Evolutionary conservation across 163 green algal species (phyloP).

Genomic region (Coccomyxa subellipsoidea): DNA sequence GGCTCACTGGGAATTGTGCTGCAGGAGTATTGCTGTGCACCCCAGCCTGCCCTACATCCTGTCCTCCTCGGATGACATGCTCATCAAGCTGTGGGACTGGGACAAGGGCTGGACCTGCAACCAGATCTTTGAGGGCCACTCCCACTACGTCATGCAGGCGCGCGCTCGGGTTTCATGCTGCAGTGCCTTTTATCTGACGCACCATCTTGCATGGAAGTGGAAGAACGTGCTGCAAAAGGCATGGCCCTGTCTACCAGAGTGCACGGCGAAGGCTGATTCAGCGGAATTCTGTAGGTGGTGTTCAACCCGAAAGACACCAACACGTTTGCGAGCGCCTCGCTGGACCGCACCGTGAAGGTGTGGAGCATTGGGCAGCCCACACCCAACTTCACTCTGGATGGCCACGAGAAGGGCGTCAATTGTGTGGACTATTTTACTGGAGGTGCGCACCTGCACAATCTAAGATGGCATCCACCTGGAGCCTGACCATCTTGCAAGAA

Average conservation of each 20-base stretch:
- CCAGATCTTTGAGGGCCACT: constrained; percentile 97
- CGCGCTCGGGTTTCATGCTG: background rate
- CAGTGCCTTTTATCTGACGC: background rate
- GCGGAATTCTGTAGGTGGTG: constrained; percentile 63
- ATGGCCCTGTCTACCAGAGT: too few relatives aligned
- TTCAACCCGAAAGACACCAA: constrained; percentile 99
- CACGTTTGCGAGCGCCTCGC: constrained; percentile 96
- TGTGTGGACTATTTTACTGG: constrained; percentile 96
- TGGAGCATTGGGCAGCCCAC: constrained; percentile 89
- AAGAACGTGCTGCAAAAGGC: too few relatives aligned
- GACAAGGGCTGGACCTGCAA: constrained; percentile 87
- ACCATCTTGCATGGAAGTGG: background rate
- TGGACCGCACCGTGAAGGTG: constrained; percentile 97
- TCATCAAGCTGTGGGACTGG: constrained; percentile 99
- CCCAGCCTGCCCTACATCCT: constrained; percentile 91
- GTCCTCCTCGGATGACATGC: constrained; percentile 95
- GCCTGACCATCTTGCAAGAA: too few relatives aligned
- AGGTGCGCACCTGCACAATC: constrained; percentile 16
- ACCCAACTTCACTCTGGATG: constrained; percentile 98
- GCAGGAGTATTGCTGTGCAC: constrained; percentile 89
- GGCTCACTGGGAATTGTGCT: too few relatives aligned
- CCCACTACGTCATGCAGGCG: constrained; percentile 98
- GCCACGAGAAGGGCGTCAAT: constrained; percentile 99
- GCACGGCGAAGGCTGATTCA: too few relatives aligned
- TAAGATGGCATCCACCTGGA: background rate